These are phyloP conservation scores for Beauveria varroae DNA, from an alignment of 2,329 filamentous ascomycete genomes.

Conservation along the genomic window DNA sequence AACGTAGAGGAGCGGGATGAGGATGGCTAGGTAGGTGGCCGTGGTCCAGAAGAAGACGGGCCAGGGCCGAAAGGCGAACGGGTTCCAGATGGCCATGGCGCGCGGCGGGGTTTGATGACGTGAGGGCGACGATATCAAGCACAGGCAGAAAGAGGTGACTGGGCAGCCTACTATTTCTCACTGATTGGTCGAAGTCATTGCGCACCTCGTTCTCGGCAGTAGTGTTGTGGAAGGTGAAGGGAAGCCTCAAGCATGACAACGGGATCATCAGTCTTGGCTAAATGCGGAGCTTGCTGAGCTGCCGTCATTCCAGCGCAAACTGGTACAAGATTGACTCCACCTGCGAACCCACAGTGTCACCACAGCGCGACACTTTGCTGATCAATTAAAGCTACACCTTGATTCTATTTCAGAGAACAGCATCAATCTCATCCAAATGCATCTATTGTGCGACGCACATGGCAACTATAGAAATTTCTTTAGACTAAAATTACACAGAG, in stretches of 20 bases:
- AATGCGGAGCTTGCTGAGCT: neutral
- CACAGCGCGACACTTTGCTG: too few relatives aligned
- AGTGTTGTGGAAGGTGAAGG: neutral
- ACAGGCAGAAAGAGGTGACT: neutral
- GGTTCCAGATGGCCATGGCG: slow-evolving; percentile 31
- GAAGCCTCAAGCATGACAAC: neutral
- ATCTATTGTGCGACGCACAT: neutral
- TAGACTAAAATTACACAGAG: slow-evolving; percentile 2
- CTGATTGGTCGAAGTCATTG: neutral
- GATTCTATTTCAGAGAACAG: too few relatives aligned
- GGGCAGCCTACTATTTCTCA: neutral
- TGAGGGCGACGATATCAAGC: neutral
- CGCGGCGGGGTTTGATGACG: neutral
- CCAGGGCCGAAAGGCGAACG: slow-evolving; percentile 69
- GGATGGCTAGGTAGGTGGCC: slow-evolving; percentile 67
- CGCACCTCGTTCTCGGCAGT: neutral
- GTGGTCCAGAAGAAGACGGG: slow-evolving; percentile 77
- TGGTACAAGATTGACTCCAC: neutral
- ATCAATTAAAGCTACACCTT: too few relatives aligned
- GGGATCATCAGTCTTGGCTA: neutral
- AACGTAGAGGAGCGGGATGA: slow-evolving; percentile 63
- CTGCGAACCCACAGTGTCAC: neutral
- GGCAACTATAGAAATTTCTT: neutral
- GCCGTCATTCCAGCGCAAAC: neutral
- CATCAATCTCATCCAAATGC: neutral